Percentiles rank a stretch among this genome's conserved stretches.
These are phyloP conservation scores for Stephanodiscus triporus DNA, from an alignment of 108 stramenopile species.

Conservation along the genomic window DNA sequence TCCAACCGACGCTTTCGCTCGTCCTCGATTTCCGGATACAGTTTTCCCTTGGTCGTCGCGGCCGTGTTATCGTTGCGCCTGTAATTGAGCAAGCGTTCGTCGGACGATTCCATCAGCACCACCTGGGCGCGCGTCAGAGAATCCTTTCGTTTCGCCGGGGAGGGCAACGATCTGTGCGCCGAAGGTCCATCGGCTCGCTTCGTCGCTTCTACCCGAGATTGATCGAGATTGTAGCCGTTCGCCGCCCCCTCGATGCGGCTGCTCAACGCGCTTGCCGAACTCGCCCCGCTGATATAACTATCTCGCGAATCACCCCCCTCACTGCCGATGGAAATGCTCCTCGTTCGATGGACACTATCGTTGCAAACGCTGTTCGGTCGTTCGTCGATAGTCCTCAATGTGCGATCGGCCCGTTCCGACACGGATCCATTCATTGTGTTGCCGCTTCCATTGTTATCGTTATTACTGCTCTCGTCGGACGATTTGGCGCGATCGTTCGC, in stretches of 20 bases:
- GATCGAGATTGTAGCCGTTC: constrained; percentile 1
- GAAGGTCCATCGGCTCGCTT: too few species aligned
- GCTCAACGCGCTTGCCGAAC: constrained; percentile 37
- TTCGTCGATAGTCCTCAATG: constrained; percentile 23
- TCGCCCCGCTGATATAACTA: constrained; percentile 42
- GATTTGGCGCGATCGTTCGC: constrained; percentile 4
- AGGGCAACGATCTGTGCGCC: background rate
- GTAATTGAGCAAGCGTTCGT: background rate
- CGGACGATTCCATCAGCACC: background rate
- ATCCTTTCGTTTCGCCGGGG: background rate
- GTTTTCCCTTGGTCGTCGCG: constrained; percentile 20
- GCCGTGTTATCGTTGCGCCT: constrained; percentile 5
- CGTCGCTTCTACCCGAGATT: background rate
- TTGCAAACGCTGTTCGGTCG: background rate
- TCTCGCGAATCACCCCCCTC: constrained; percentile 8
- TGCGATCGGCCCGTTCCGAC: constrained; percentile 40
- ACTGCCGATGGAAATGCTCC: background rate
- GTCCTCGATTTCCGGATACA: constrained; percentile 28
- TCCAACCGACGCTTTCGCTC: constrained; percentile 33
- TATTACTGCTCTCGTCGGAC: background rate
- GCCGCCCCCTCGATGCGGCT: constrained; percentile 13
- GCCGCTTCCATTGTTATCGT: background rate
- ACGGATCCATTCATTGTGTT: constrained; percentile 8
- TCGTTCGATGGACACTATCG: background rate
- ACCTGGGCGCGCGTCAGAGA: background rate